Base-by-base conservation (phyloP, 202 grass and related monocot genomes). In the Musa balbisiana region DNA sequence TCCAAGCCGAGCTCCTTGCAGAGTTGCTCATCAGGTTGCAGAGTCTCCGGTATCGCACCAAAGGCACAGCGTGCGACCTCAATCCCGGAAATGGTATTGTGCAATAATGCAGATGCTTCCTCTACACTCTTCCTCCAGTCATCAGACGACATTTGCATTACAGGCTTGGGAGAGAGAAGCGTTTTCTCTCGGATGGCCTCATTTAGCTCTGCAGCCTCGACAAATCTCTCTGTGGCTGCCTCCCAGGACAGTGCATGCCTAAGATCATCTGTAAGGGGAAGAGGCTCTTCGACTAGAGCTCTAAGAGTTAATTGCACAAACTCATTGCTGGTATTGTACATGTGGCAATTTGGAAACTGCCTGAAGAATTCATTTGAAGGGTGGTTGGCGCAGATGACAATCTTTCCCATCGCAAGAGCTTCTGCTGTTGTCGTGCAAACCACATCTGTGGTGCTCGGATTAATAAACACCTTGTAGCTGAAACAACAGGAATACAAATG, bases 401-500 rank as follows among this genome's bases (percentile, higher is more conserved):
- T 94, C 78, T 98, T 98, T 52, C 91, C 95, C 95, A 98, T 98
- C 0, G 95, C 89, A 69, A 98, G 79, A 27, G 95, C 91, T 80
- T 98, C 95, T 72, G 91, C 87, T 52, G 95, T 98, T 79, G 95
- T 98, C 2, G 91, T 98, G 81, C 95, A 98, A 55, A 98, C 91
- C 19, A 98, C 95, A 82, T 98, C 95, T 27, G 95, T 86, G 65
- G 91, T 98, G 85, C 95, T 94, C 55, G 95, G 91, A 69, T 98
- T 98, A 83, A 94, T 88, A 80, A 98, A 98, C 69, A 94, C 89
- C 89, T 94, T 98, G 81, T 98, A 98, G 82, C 91, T 98, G 89
- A 66, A 55, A 77, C 12, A 72, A 53, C 52, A 83, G 64, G 33
- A 83, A 76, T 17, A 24, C 53, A 51, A 43, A 79, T 69, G 26